Conservation (phyloP, 495 filamentous ascomycete species). For the Evernia prunastri region DNA sequence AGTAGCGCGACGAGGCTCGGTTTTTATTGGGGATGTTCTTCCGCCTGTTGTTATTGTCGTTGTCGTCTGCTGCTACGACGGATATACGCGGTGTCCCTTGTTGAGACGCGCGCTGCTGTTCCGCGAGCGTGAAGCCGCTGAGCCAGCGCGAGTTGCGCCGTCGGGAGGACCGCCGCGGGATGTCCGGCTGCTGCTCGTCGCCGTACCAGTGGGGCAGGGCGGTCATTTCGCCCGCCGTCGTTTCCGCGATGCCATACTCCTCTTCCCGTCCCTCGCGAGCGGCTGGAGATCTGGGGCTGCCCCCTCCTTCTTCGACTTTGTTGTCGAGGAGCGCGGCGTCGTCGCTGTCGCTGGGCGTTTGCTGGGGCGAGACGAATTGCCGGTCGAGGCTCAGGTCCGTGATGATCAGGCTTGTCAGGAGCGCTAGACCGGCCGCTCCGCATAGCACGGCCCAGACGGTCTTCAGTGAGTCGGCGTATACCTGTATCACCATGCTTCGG, state of each 20-base stretch:
- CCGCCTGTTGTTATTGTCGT: neutral
- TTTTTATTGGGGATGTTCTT: neutral
- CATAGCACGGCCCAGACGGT: conserved; percentile 51
- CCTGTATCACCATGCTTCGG: conserved; percentile 41
- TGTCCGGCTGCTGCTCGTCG: conserved; percentile 3
- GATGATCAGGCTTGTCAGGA: conserved; percentile 43
- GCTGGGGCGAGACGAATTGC: conserved; percentile 22
- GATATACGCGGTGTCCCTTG: neutral
- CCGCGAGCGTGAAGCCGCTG: conserved; percentile 9
- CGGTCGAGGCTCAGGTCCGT: conserved; percentile 48
- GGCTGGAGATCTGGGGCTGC: neutral
- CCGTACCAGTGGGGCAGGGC: conserved; percentile 2
- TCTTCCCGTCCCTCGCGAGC: no score
- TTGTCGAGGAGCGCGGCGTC: conserved; percentile 8
- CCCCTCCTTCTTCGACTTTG: conserved; percentile 6
- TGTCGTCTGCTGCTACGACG: neutral
- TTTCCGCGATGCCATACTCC: neutral
- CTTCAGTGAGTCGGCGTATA: conserved; percentile 49
- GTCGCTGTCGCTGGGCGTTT: conserved; percentile 2
- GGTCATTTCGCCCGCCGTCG: neutral
- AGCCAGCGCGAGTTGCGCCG: conserved; percentile 11
- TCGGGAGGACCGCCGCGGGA: neutral
- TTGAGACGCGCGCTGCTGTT: neutral
- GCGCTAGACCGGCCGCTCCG: conserved; percentile 42
- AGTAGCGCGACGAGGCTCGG: neutral